These are phyloP conservation scores for Inga laurina DNA, from an alignment of 306 rosid genomes.

Conservation along the genomic window DNA sequence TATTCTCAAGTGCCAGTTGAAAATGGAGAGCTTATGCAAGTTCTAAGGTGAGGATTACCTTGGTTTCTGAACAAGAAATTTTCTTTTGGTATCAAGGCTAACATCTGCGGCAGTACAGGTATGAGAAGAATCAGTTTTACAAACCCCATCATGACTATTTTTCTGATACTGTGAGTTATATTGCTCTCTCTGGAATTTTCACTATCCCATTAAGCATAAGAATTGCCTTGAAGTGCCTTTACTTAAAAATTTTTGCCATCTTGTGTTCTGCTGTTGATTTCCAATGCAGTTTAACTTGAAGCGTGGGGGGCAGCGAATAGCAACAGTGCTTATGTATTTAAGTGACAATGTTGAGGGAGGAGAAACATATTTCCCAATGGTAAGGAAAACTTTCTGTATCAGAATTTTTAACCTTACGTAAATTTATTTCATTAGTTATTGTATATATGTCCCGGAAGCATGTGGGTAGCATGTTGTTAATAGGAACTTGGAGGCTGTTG, in stretches of 20 bases:
- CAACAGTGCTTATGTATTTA: constrained; percentile 91
- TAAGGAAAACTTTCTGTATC: constrained; percentile 41
- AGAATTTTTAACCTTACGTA: constrained; percentile 7
- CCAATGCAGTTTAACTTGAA: constrained; percentile 82
- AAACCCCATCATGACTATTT: constrained; percentile 96
- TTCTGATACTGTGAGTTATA: constrained; percentile 84
- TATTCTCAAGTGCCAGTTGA: constrained; percentile 90
- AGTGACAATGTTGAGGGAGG: constrained; percentile 95
- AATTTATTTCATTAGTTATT: constrained; percentile 25
- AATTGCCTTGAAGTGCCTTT: constrained; percentile 28
- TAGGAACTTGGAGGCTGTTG: constrained; percentile 11
- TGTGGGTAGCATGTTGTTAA: constrained; percentile 17
- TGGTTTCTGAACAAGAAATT: constrained; percentile 28
- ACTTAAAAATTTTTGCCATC: constrained; percentile 22
- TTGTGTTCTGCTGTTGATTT: constrained; percentile 1
- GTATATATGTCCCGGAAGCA: constrained; percentile 22
- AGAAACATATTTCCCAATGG: constrained; percentile 94
- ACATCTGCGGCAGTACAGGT: constrained; percentile 96
- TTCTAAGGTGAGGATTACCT: constrained; percentile 67
- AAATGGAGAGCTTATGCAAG: constrained; percentile 94
- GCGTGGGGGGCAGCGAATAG: constrained; percentile 98
- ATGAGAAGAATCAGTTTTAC: constrained; percentile 87
- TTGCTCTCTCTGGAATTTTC: constrained; percentile 19
- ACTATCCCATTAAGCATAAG: constrained; percentile 13
- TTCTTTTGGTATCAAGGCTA: constrained; percentile 51